A percentile compares a stretch with the other conserved stretches of the same genome.
phyloP scores from a whole-genome alignment of 1,284 basidiomycete species.

The Chondrostereum purpureum region DNA sequence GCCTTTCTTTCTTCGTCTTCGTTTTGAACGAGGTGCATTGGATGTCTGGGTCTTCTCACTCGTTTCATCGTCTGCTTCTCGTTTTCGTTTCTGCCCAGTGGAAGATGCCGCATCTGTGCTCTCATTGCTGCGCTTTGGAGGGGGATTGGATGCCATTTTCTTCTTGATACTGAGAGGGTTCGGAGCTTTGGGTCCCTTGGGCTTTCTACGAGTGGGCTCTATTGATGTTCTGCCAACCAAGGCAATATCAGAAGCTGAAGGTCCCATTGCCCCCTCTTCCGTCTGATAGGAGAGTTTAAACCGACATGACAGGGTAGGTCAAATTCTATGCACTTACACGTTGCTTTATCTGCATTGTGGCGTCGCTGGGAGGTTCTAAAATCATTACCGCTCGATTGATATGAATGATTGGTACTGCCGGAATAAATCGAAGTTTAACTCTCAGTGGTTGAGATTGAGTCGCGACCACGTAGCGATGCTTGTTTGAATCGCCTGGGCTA shows the following conservation, averaged over 20 bases:
- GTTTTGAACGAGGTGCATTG: slow-evolving; percentile 2
- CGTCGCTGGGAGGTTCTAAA: slow-evolving; percentile 78
- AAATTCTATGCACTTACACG: slow-evolving; percentile 39
- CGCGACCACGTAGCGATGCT: slow-evolving; percentile 85
- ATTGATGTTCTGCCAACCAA: too few species aligned
- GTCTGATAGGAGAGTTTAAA: slow-evolving; percentile 31
- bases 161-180: slow-evolving; percentile 94
- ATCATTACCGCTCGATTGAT: slow-evolving; percentile 88
- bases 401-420: slow-evolving; percentile 83
- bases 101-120: slow-evolving; percentile 9
- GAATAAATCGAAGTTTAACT: slow-evolving; percentile 56
- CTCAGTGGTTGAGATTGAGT: slow-evolving; percentile 72
- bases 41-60: slow-evolving; percentile 8
- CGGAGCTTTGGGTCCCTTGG: slow-evolving; percentile 75
- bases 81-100: slow-evolving; percentile 1
- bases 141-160: too few species aligned
- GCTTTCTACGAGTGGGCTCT: slow-evolving; percentile 49
- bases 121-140: slow-evolving; percentile 9
- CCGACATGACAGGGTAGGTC: too few species aligned
- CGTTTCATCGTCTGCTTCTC: slow-evolving; percentile 16
- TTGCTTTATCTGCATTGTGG: slow-evolving; percentile 66
- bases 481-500: slow-evolving; percentile 71
- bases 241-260: slow-evolving; percentile 39
- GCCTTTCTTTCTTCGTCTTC: slow-evolving; percentile 30
- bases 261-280: slow-evolving; percentile 48